Base-by-base conservation (phyloP, 257 asterid genomes). In the Euphrasia confusa region DNA sequence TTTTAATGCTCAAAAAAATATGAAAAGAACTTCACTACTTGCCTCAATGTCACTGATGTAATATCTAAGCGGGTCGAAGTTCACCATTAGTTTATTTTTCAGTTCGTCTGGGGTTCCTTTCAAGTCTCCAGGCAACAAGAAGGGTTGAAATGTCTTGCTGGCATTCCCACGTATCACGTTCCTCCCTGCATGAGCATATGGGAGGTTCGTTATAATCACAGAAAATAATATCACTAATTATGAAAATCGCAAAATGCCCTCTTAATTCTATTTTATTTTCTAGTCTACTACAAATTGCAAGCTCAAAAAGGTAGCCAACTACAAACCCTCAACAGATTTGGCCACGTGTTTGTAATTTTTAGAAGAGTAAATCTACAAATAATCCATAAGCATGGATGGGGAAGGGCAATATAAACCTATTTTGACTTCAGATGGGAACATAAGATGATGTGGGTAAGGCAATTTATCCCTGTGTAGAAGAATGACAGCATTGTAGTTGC, bases 391-490 rank as follows among this genome's bases (percentile, higher is more conserved):
- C 67, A 61, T 58, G 45, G 26, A 62, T 2, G 21, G 7, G 14
- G 50, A 27, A 68, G 54, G 57, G 30, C 35, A 60, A 58, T 27
- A 58, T 24, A 62, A 50, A 88, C 98, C 98, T 81, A 42, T 85
- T 59, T 79, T 71, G 61, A 90, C 75, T 64, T 93, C 96, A 27
- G 96, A 87, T 13, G 97, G 92, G 79, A 89, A 93, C 52, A 93
- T 83, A 67, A 93, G 94, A 68, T 64, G 89, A 33, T 76, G 83
- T 58, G 99, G 97, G 67, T 81, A 70, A 58, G 99, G 86, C 72
- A 93, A 66, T 75, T 85, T 93, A 68, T 89, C 94, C 60, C 86
- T 69, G 72, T 89, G 99, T 69, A 93, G 81, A 70, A 93, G 96
- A 74, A 93, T 64, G 65, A 89, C 89, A 7, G 96, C 99, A 64